A percentile compares a stretch with the other conserved stretches of the same genome.
Evolutionary conservation across 805 yeast species (phyloP).

Genomic region (Ogataea naganishii): DNA sequence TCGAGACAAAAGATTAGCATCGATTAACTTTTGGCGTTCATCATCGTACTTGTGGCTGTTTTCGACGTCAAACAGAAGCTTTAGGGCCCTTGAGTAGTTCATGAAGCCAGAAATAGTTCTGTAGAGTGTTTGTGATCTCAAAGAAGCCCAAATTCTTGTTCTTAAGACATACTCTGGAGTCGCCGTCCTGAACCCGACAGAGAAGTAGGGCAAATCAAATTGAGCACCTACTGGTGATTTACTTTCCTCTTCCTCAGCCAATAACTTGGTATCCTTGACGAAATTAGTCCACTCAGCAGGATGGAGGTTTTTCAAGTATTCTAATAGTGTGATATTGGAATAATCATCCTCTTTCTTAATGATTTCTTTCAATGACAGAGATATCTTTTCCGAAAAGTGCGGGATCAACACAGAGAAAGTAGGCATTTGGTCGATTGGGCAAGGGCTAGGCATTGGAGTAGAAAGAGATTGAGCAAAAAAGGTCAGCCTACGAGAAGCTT

Average conservation of each 20-base stretch:
- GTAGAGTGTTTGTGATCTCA: slow-evolving; percentile 73
- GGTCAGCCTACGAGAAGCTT: slow-evolving; percentile 75
- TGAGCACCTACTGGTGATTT: slow-evolving; percentile 6
- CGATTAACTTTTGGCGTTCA: slow-evolving; percentile 31
- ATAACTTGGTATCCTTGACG: slow-evolving; percentile 45
- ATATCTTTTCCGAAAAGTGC: slow-evolving; percentile 78
- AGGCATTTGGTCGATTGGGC: slow-evolving; percentile 63
- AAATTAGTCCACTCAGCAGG: slow-evolving; percentile 51
- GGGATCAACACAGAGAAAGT: slow-evolving; percentile 79
- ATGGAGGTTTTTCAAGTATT: slow-evolving; percentile 46
- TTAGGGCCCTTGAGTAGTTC: slow-evolving; percentile 69
- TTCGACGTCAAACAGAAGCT: slow-evolving; percentile 51
- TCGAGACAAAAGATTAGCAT: slow-evolving; percentile 45
- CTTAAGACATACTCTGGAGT: slow-evolving; percentile 55
- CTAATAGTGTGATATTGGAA: slow-evolving; percentile 45
- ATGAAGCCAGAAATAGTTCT: slow-evolving; percentile 77
- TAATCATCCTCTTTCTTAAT: slow-evolving; percentile 64
- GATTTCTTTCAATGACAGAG: slow-evolving; percentile 67
- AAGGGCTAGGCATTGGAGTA: slow-evolving; percentile 73
- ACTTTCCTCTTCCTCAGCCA: slow-evolving; percentile 34
- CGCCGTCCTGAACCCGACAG: slow-evolving; percentile 62
- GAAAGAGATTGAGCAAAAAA: slow-evolving; percentile 87
- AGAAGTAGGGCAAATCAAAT: slow-evolving; percentile 56
- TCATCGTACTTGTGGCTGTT: slow-evolving; percentile 25
- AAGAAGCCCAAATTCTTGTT: slow-evolving; percentile 81